A percentile compares a stretch with the other conserved stretches of the same genome.
phyloP scores from a whole-genome alignment of 179 eudicot species.

The Carnegiea gigantea region DNA sequence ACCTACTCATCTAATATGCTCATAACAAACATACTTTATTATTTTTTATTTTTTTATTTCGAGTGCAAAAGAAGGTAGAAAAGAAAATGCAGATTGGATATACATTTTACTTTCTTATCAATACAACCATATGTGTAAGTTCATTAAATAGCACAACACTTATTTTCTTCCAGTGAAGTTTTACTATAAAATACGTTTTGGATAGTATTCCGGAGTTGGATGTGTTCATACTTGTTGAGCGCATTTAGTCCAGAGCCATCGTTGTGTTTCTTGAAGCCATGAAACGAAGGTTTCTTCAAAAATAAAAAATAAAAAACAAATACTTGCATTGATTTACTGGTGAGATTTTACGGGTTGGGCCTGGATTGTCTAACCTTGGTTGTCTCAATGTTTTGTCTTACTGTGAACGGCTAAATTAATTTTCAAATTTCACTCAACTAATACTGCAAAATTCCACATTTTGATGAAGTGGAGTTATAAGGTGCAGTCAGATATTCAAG shows the following conservation, averaged over 20 bases:
- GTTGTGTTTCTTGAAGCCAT: not conserved
- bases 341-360: not conserved
- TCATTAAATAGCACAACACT: too few species aligned
- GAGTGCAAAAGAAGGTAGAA: not conserved
- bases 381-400: slow-evolving; percentile 26
- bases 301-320: too few species aligned
- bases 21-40: too few species aligned
- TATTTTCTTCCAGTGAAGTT: too few species aligned
- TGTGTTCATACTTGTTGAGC: not conserved
- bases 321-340: slow-evolving; percentile 2
- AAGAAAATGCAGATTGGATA: not conserved
- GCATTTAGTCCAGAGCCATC: not conserved
- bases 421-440: slow-evolving; percentile 4
- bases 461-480: not conserved
- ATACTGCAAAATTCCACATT: not conserved
- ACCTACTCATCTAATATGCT: too few species aligned
- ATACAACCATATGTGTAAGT: too few species aligned
- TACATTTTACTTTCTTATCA: too few species aligned
- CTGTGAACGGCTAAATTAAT: slow-evolving; percentile 19
- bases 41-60: slow-evolving; percentile 17
- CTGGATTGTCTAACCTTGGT: slow-evolving; percentile 11
- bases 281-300: not conserved
- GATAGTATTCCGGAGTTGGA: not conserved
- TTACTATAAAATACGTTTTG: too few species aligned
- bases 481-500: not conserved